Base-by-base conservation (phyloP, 2,329 filamentous ascomycete species). In the Eutypa lata region DNA sequence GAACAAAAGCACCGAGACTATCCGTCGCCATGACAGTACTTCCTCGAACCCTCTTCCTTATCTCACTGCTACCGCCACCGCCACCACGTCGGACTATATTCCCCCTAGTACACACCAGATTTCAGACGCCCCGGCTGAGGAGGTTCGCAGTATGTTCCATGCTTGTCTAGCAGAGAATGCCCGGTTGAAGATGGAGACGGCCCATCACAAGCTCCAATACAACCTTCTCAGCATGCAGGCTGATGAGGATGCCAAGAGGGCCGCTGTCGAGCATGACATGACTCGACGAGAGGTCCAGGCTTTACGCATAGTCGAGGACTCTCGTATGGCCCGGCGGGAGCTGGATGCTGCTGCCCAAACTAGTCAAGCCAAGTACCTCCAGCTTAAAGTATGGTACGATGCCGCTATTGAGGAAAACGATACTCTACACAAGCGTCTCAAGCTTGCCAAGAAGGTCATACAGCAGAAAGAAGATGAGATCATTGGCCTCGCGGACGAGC, bases 261-360 rank as follows among this genome's bases (percentile, higher is more conserved):
- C 93, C 60, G 88, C 87, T 35, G 92, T 97, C 5, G 93, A 97
- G 71, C 89, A 96, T 63, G 89, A 94, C 59, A 92, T 97, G 83
- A 88, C 88, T n/a, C 84, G 90, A 57, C 82, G 89, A 21, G 91
- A 97, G 71, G 88, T 96, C 19, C 89, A 96, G 56, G 89, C 92
- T 13, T 76, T 97, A 26, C 88, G 91, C 55, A 79, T 81, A 56
- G 85, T 86, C 14, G 89, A 94, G 65, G 82, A 88, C 66, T 82
- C 84, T 49, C 82, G 81, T 49, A 84, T 87, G 55, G 80, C 80
- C 3, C 76, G 78, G 45, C 76, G 75, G 21, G 80, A 84, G 54
- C 72, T 81, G 52, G 78, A 73, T 59, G 72, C 73, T 7, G 76
- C 74, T 19, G 75, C 78, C 3, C 80, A 84, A 48, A 77, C 78